These are phyloP conservation scores for Emydomyces testavorans DNA, from an alignment of 2,329 filamentous ascomycete species.

Conservation along the genomic window DNA sequence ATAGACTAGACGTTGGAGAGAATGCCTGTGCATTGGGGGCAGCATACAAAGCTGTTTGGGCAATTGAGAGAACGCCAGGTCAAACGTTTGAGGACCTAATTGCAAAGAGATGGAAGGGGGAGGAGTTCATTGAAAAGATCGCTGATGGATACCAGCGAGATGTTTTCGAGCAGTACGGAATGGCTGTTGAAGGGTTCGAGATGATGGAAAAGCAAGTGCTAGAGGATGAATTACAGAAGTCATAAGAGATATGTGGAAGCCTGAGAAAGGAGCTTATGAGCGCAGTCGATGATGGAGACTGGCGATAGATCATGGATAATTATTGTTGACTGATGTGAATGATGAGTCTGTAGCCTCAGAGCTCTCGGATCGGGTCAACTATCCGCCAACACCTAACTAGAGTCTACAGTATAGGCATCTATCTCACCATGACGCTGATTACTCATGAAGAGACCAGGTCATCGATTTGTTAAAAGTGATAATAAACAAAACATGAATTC, in stretches of 20 bases:
- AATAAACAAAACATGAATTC: background rate
- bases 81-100: constrained; percentile 86
- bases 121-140: constrained; percentile 69
- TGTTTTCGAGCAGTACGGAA: constrained; percentile 66
- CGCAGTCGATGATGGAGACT: background rate
- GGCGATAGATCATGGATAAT: no score
- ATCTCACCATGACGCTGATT: no score
- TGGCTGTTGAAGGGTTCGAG: constrained; percentile 63
- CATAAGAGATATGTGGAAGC: background rate
- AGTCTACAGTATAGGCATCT: no score
- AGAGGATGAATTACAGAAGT: constrained; percentile 22
- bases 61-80: constrained; percentile 52
- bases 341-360: no score
- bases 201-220: constrained; percentile 60
- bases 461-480: no score
- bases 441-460: no score
- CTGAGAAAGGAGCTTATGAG: background rate
- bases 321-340: no score
- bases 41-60: constrained; percentile 95
- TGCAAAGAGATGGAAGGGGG: constrained; percentile 72
- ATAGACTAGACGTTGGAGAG: constrained; percentile 82
- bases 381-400: no score
- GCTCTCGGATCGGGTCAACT: no score
- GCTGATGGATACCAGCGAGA: constrained; percentile 67
- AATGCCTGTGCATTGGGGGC: constrained; percentile 91